These are phyloP conservation scores for Scenedesmus sp. DNA, from an alignment of 163 green algal genomes.

Conservation along the genomic window DNA sequence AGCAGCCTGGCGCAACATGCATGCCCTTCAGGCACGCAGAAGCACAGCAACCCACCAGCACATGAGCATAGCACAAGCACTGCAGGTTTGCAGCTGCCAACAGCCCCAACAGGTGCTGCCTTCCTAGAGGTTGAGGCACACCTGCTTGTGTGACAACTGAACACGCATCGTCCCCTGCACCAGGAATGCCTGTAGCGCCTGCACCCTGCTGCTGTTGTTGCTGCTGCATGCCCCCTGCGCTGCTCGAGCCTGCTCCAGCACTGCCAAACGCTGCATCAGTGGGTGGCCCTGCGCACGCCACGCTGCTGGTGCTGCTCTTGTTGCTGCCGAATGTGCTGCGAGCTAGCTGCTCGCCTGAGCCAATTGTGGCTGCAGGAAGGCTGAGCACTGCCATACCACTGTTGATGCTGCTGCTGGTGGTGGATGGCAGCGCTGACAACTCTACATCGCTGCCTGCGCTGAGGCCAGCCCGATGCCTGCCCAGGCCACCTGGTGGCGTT, in stretches of 20 bases:
- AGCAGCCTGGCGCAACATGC: too few relatives aligned
- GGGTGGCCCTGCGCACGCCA: neutral
- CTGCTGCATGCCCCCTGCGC: neutral
- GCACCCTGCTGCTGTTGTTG: neutral
- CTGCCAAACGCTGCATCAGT: neutral
- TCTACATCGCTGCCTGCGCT: constrained; percentile 43
- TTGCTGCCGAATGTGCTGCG: neutral
- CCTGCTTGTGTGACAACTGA: constrained; percentile 30
- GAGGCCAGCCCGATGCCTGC: neutral
- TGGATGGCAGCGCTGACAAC: neutral
- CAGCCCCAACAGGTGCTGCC: neutral
- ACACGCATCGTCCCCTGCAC: constrained; percentile 4
- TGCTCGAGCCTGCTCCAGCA: neutral
- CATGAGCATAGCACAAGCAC: neutral
- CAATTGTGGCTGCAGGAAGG: neutral
- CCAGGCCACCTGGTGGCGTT: neutral
- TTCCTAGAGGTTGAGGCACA: neutral
- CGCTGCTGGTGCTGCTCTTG: constrained; percentile 6
- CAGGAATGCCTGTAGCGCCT: neutral
- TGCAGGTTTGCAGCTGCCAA: neutral
- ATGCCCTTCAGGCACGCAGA: too few relatives aligned
- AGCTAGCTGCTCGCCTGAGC: neutral
- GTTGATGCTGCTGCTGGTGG: constrained; percentile 19
- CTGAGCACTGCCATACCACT: neutral
- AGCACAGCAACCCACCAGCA: neutral